Evolutionary conservation across 352 stramenopile species (phyloP).

Genomic region (Phytophthora pistaciae): DNA sequence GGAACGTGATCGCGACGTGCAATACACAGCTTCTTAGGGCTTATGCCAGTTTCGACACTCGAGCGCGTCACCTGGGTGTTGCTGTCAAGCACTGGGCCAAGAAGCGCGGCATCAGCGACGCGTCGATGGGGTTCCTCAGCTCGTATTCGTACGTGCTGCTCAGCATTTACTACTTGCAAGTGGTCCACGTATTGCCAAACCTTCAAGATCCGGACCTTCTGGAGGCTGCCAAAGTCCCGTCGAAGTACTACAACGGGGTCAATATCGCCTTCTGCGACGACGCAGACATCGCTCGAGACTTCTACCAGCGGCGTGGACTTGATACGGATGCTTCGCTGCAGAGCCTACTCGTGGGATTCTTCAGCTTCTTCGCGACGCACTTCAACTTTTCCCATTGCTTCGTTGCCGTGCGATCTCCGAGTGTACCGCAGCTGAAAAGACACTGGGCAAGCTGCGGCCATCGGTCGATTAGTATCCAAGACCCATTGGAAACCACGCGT

Average conservation of each 20-base stretch:
- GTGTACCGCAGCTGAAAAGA: too few species aligned
- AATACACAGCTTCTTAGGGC: slow-evolving; percentile 78
- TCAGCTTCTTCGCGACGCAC: too few species aligned
- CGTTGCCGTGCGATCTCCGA: too few species aligned
- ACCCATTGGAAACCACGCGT: too few species aligned
- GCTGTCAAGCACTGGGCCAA: slow-evolving; percentile 98
- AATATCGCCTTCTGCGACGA: slow-evolving; percentile 63
- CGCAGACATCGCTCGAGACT: slow-evolving; percentile 29
- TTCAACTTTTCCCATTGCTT: too few species aligned
- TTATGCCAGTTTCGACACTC: slow-evolving; percentile 70
- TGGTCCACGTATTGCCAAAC: slow-evolving; percentile 92
- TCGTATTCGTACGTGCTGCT: slow-evolving; percentile 98
- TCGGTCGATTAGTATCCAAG: too few species aligned
- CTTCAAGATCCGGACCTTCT: slow-evolving; percentile 85
- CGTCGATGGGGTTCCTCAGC: slow-evolving; percentile 92
- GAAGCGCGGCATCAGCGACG: slow-evolving; percentile 94
- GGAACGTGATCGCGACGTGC: slow-evolving; percentile 68
- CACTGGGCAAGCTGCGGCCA: too few species aligned
- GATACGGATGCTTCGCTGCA: slow-evolving; percentile 39
- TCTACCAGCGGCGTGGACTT: slow-evolving; percentile 23
- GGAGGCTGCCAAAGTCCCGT: slow-evolving; percentile 20
- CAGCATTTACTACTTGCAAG: slow-evolving; percentile 96
- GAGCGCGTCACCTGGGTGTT: slow-evolving; percentile 88
- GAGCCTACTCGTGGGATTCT: slow-evolving; percentile 93
- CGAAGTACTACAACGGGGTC: slow-evolving; percentile 38